Evolutionary conservation across 192 early-diverging fungal genomes (phyloP), one percentile per base, ranked within the genome.

Genomic region (Coemansia sp.): DNA sequence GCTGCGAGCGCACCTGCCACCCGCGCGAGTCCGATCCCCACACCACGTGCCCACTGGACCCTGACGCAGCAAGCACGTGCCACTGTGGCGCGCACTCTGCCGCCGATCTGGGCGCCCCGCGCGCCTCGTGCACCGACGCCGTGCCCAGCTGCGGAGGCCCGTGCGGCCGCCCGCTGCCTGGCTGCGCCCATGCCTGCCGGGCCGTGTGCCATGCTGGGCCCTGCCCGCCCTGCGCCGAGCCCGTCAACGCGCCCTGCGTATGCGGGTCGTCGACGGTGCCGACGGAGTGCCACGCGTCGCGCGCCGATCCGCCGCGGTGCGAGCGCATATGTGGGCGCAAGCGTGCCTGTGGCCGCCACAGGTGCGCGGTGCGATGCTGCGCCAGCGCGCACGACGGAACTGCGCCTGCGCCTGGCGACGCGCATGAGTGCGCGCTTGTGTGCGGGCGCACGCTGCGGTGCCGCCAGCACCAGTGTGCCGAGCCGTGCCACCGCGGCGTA

Each of bases 391-490:
- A 79, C 38, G 66, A 49, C 1, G 78, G 78, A 1, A n/a, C 31
- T 3, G 71, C 73, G 27, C 49, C 49, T 50, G 53, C 27, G 12
- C n/a, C 53, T 22, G 53, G 53, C 53, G 74, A 80, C 16, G 77
- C 80, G 29, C 93, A 95, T 69, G 80, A 80, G 36, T 95, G 93
- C 77, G 78, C 80, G 22, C 68, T 92, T 24, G 66, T 84, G 0
- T 98, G 97, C 73, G 90, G 88, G 31, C 89, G 89, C 58, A 76
- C 83, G 61, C 87, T 97, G 27, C 77, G 88, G 38, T 98, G 97
- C 86, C 94, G 94, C 20, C 76, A 76, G 31, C 97, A 98, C 77
- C 68, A 43, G 18, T 98, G 96, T 71, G 78, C 87, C 39, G 79
- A 87, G 55, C 78, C 72, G 3, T 98, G 97, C 70, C 95, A 98